Evolutionary conservation across 2,329 filamentous ascomycete genomes (phyloP), one percentile per base, ranked within the genome.

Genomic region (Dothideomycetes sp.): DNA sequence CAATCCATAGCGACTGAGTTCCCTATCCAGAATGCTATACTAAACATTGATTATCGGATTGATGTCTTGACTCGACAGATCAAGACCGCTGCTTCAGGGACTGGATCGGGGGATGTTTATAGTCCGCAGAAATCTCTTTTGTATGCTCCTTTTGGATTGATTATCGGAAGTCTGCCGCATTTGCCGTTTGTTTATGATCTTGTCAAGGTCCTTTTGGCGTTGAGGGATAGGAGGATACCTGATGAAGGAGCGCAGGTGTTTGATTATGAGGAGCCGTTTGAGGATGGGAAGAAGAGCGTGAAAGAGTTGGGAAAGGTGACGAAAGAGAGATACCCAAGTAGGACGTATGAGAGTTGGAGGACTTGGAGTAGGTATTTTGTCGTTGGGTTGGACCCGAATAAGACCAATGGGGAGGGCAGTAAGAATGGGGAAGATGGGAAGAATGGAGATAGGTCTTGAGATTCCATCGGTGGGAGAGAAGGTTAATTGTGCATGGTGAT

Each of bases 101-200:
- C 25, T 9, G 59, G 59, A 2, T 56, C 51, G 20, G 59, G 59
- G 10, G 59, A 62, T 11, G 50, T 61, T 8, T 60, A 60, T 45
- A 51, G 52, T 38, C 45, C 55, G 11, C 27, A 37, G 7, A 43
- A 43, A 16, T 45, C 57, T 0, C 45, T 58, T 1, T 41, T 48
- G 3, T 59, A 57, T 30, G 56, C 47, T 2, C 58, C 58, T 2
- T 54, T 47, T 1, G 58, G 58, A 25, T 29, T 31, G 12, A 12
- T 61, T 3, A 38, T 50, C 4, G 41, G 45, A 4, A 19, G 42
- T 1, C 23, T 43, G 3, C 40, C 40, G 19, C 27, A 32, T 13
- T 33, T 33, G 12, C 18, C 20, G 7, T 27, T 58, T 0, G n/a
- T 39, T 6, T 46, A 51, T 4, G 47, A 51, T 5, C 36, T 52